These are phyloP conservation scores for Huntiella savannae DNA, from an alignment of 2,329 filamentous ascomycete genomes.

Conservation along the genomic window DNA sequence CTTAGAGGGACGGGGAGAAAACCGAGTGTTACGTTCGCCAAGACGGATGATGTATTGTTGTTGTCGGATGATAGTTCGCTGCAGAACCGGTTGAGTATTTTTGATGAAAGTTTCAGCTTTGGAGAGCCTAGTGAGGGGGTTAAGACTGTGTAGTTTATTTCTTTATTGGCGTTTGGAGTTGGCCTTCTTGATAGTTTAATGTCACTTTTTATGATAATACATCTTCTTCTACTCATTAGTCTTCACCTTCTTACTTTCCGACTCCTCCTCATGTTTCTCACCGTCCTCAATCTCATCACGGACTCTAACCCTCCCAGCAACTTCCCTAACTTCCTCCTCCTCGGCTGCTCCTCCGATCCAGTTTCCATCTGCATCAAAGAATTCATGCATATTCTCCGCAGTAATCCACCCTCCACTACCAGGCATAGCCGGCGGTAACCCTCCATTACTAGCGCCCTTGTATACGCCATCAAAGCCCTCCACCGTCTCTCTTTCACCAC, in stretches of 20 bases:
- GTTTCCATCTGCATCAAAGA: constrained; percentile 63
- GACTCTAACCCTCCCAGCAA: constrained; percentile 38
- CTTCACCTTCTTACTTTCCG: constrained; percentile 29
- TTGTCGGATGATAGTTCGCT: constrained; percentile 10
- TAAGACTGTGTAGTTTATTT: neutral
- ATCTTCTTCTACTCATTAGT: neutral
- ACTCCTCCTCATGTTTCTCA: constrained; percentile 15
- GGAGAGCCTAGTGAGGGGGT: neutral
- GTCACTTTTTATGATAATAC: neutral
- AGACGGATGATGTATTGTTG: constrained; percentile 9
- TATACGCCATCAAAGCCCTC: constrained; percentile 39
- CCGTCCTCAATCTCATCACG: constrained; percentile 33
- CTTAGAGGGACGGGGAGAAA: constrained; percentile 2
- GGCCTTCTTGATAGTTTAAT: neutral
- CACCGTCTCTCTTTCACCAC: constrained; percentile 30
- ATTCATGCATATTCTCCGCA: constrained; percentile 73
- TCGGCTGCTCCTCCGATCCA: constrained; percentile 37
- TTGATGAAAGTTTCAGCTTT: constrained; percentile 5
- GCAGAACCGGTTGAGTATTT: constrained; percentile 5
- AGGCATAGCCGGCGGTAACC: constrained; percentile 46
- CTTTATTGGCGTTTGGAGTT: neutral
- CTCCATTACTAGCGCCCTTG: constrained; percentile 27
- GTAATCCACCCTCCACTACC: constrained; percentile 75
- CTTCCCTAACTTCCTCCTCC: constrained; percentile 40
- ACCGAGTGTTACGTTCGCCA: constrained; percentile 10